Percentiles rank a stretch among this genome's conserved stretches.
These are phyloP conservation scores for Verticillium isaacii DNA, from an alignment of 2,329 filamentous ascomycete species.

Conservation along the genomic window DNA sequence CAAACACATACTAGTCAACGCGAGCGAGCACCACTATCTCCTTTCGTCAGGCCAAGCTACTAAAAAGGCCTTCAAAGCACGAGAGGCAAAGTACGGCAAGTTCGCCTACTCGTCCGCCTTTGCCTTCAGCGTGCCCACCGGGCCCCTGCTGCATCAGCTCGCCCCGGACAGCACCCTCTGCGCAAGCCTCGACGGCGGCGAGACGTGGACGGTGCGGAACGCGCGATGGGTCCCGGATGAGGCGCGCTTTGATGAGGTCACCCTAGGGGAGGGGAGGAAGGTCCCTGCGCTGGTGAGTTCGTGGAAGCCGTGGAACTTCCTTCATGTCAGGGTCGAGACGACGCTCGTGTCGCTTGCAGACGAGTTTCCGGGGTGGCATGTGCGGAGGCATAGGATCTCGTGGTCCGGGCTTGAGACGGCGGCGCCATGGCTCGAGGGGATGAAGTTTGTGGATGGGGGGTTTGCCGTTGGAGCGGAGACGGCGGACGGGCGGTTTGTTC, in stretches of 20 bases:
- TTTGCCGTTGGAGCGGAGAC: too few relatives aligned
- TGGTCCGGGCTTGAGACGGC: too few relatives aligned
- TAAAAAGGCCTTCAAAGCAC: constrained; percentile 31
- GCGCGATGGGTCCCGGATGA: constrained; percentile 19
- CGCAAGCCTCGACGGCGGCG: constrained; percentile 23
- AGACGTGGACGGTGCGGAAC: constrained; percentile 20
- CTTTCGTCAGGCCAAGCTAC: constrained; percentile 34
- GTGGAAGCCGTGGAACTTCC: too few relatives aligned
- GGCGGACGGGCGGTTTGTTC: too few relatives aligned
- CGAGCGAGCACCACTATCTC: constrained; percentile 34
- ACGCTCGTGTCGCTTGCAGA: too few relatives aligned
- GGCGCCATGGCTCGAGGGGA: too few relatives aligned
- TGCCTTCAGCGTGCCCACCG: constrained; percentile 36
- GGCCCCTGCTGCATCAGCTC: constrained; percentile 25
- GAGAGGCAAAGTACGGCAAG: constrained; percentile 40
- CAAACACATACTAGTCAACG: constrained; percentile 39
- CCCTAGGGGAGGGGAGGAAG: too few relatives aligned
- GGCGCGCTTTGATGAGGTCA: neutral
- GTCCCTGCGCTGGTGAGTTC: too few relatives aligned
- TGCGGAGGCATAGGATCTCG: too few relatives aligned
- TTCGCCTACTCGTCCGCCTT: constrained; percentile 45
- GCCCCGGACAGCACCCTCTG: constrained; percentile 25
- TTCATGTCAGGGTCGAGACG: too few relatives aligned
- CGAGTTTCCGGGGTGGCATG: too few relatives aligned
- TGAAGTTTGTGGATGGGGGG: too few relatives aligned